phyloP scores from a whole-genome alignment of 1,284 basidiomycete species.

The Boletus chippewaensis region DNA sequence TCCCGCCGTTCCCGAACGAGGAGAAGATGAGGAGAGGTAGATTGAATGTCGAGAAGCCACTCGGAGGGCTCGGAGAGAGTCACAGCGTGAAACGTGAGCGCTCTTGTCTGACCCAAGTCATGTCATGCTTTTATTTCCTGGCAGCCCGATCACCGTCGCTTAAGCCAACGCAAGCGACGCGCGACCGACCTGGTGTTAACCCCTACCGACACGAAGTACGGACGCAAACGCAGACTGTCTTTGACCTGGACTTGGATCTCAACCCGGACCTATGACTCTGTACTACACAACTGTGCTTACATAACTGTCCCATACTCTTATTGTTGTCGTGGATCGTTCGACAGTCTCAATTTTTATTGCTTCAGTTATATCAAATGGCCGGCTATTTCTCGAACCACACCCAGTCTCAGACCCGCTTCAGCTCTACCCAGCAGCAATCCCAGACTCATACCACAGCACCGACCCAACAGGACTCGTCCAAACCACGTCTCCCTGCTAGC shows the following conservation, averaged over 20 bases:
- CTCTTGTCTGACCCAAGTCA: not conserved
- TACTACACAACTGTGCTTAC: constrained; percentile 20
- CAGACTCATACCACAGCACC: constrained; percentile 31
- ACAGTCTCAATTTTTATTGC: constrained; percentile 20
- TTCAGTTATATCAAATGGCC: constrained; percentile 35
- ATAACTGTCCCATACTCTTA: constrained; percentile 13
- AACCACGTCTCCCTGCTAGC: constrained; percentile 48
- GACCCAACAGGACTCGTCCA: constrained; percentile 24
- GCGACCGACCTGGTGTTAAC: constrained; percentile 48
- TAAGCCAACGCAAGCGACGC: constrained; percentile 40
- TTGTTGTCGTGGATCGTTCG: constrained; percentile 2
- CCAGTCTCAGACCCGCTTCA: constrained; percentile 62
- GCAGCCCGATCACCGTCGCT: constrained; percentile 50
- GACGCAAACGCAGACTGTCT: constrained; percentile 51
- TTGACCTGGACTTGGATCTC: constrained; percentile 72
- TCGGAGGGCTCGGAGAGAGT: constrained; percentile 69
- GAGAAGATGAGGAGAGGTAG: constrained; percentile 77
- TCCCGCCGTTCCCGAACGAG: constrained; percentile 81
- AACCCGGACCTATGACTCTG: constrained; percentile 60
- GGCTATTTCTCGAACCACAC: constrained; percentile 79
- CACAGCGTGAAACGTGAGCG: constrained; percentile 69
- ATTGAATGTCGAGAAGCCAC: constrained; percentile 69
- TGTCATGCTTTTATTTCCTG: not conserved
- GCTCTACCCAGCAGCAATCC: constrained; percentile 39
- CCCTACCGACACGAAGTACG: constrained; percentile 63